These are phyloP conservation scores for Verticillium zaregamsianum DNA, from an alignment of 2,329 filamentous ascomycete genomes.

Conservation along the genomic window DNA sequence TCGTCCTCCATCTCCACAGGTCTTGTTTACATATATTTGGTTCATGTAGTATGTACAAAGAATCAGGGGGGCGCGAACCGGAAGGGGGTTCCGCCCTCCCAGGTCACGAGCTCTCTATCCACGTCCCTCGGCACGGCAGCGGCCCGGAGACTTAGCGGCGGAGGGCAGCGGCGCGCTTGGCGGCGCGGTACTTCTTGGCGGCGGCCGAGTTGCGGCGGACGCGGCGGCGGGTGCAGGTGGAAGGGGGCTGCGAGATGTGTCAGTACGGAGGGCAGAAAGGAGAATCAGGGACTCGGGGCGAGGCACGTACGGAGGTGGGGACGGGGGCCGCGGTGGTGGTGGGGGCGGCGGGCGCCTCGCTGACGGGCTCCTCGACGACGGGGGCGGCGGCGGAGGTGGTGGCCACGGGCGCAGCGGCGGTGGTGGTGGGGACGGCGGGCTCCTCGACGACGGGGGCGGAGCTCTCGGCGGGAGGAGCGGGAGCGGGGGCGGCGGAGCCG, in stretches of 20 bases:
- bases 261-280: not conserved
- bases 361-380: not conserved
- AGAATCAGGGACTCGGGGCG: not conserved
- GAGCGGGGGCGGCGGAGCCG: constrained; percentile 2
- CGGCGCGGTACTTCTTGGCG: constrained; percentile 2
- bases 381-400: constrained; percentile 4
- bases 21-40: not conserved
- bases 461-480: constrained; percentile 2
- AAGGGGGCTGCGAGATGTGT: not conserved
- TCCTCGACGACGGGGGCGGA: not conserved
- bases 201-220: constrained; percentile 3
- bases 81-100: too few species aligned
- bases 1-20: not conserved
- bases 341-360: constrained; percentile 3
- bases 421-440: constrained; percentile 8
- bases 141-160: not conserved
- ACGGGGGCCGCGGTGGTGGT: not conserved
- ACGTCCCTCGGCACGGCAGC: not conserved
- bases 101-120: not conserved
- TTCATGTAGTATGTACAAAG: not conserved
- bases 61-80: not conserved
- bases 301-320: not conserved
- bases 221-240: constrained; percentile 1
- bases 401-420: constrained; percentile 8
- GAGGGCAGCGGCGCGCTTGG: not conserved